Evolutionary conservation across 257 asterid species (phyloP).

Genomic region (Plantago ovata): DNA sequence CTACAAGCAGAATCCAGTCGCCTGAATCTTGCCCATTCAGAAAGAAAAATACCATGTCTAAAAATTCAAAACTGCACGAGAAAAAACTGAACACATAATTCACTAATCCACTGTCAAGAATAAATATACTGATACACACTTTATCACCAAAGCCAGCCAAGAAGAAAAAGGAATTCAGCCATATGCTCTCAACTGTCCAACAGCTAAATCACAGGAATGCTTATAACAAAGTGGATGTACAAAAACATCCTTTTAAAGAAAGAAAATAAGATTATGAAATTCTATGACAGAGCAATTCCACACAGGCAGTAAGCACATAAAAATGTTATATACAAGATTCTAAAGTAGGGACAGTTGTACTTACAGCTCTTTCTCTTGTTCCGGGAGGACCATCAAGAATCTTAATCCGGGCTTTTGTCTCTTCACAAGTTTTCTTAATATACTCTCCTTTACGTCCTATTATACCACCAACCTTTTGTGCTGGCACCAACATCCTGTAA

Average conservation of each 20-base stretch:
- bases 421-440: conserved; percentile 91
- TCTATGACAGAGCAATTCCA: background rate
- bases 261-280: conserved; percentile 5
- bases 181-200: too few relatives aligned
- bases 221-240: conserved; percentile 2
- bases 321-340: conserved; percentile 9
- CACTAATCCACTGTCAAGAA: too few relatives aligned
- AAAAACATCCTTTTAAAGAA: conserved; percentile 1
- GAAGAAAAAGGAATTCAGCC: too few relatives aligned
- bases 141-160: too few relatives aligned
- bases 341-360: conserved; percentile 27
- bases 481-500: conserved; percentile 88
- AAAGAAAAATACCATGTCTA: too few relatives aligned
- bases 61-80: too few relatives aligned
- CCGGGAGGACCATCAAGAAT: conserved; percentile 99
- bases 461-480: conserved; percentile 95
- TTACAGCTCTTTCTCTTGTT: conserved; percentile 91
- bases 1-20: too few relatives aligned
- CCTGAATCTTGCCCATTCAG: too few relatives aligned
- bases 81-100: too few relatives aligned
- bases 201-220: too few relatives aligned
- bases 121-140: too few relatives aligned
- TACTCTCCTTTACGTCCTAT: conserved; percentile 98
- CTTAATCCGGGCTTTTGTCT: conserved; percentile 92
- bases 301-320: conserved; percentile 19